Base-by-base conservation (phyloP, 2,329 filamentous ascomycete genomes). In the Trichoderma atrobrunneum region DNA sequence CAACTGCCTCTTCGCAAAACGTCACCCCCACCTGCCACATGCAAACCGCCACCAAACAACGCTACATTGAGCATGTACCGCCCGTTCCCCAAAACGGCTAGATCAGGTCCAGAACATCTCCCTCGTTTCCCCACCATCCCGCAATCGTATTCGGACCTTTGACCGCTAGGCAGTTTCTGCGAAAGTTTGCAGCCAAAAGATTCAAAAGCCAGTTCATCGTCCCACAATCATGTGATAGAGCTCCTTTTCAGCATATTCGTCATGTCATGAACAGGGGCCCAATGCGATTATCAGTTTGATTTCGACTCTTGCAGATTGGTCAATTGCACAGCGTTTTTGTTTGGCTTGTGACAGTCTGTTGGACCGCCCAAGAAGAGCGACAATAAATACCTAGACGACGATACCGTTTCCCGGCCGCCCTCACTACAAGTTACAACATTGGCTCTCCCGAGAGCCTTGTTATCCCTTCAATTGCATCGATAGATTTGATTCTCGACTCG, bases 181-280 rank as follows among this genome's bases (percentile, higher is more conserved):
- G 8, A 54, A 39, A 30, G 30, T 36, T 70, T 26, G 67, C 24
- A 70, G 62, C 30, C 39, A 54, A 43, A 28, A 68, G 30, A 14
- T 28, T 32, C 34, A 54, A 62, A 59, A 48, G 48, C 43, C 48
- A 56, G 18, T 66, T 48, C 61, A 70, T 72, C 71, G 68, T 70
- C 63, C 71, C 71, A 72, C 67, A 72, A 72, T 72, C 71, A 72
- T 73, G 67, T 71, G 72, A 73, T 73, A 48, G 72, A 48, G 51
- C 63, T 70, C 59, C 65, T 65, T 72, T 69, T 54, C 48, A 43
- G 24, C 48, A 51, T 63, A 48, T 56, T 57, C 57, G 59, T 72
- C 70, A 72, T 72, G 64, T 57, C 70, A 72, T 72, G 70, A 72
- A 56, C 60, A 62, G n/a, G 61, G 64, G 32, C 18, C 14, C 24